Base-by-base conservation (phyloP, 2,329 filamentous ascomycete species). In the Tolypocladium tropicale region DNA sequence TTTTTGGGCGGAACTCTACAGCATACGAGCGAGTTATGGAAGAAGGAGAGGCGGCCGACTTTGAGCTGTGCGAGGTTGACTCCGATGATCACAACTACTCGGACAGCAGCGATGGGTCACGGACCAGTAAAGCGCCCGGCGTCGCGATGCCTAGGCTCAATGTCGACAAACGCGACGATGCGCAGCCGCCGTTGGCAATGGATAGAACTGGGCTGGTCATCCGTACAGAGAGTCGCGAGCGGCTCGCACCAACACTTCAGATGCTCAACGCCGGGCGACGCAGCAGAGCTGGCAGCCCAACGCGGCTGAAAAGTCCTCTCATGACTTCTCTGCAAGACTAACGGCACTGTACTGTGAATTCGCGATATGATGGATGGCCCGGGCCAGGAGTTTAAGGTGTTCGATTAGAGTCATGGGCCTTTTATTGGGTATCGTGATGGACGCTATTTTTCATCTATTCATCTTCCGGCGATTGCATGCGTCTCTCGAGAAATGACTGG, bases 11-110 rank as follows among this genome's bases (percentile, higher is more conserved):
- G 6, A 72, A 69, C 53, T 72, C 74, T 0, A 67, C 76, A 9
- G 76, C 80, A 3, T 96, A 96, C 66, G 92, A 96, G 67, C 85
- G 90, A 33, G 86, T 96, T 3, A 74, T 95, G 53, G 91, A 96
- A 72, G 88, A 92, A 62, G 91, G 88, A 14, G 81, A 83, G n/a
- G 73, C 75, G 12, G 75, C 81, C 55, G 86, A 90, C 46, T 93
- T 95, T 66, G 92, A 96, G 67, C 80, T 96, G 2, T 83, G 81
- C 32, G 84, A 84, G 18, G 72, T 83, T 10, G 82, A 85, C 33
- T 84, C 83, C 1, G 80, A 84, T 54, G 81, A 86, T 6, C 82
- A 84, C 56, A 82, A 85, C 1, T 76, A 78, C 62, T 86, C 84
- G 0, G 85, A 88, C 64, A 79, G 78, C 59, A 83, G 78, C 59